Conservation (phyloP, 495 filamentous ascomycete genomes). For the Letharia columbiana region DNA sequence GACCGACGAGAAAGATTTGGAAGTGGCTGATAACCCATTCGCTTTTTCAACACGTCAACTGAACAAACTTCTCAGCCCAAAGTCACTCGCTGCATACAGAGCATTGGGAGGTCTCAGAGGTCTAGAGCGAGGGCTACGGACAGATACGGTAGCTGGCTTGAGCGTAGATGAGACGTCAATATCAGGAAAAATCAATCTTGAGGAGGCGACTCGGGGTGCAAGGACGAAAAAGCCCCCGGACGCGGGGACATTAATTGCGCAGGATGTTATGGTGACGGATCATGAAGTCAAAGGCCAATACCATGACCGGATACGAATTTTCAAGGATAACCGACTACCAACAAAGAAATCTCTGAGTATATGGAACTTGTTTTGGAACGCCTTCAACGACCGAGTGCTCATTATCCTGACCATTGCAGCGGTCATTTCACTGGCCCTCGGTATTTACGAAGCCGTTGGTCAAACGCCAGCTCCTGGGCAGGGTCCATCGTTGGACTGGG, state of each 20-base stretch:
- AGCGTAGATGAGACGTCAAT: constrained; percentile 57
- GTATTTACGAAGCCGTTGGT: constrained; percentile 55
- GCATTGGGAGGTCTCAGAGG: constrained; percentile 60
- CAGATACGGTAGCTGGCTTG: constrained; percentile 54
- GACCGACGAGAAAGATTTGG: constrained; percentile 54
- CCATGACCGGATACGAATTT: constrained; percentile 61
- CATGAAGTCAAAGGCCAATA: constrained; percentile 35
- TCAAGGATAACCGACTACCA: constrained; percentile 64
- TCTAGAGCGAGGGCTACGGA: constrained; percentile 59
- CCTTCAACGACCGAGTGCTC: constrained; percentile 80
- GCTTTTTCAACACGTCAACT: constrained; percentile 63
- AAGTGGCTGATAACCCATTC: constrained; percentile 59
- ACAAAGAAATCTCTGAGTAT: constrained; percentile 65
- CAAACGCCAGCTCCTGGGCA: constrained; percentile 30
- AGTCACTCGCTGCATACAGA: constrained; percentile 61
- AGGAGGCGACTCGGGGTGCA: constrained; percentile 41
- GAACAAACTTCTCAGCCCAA: constrained; percentile 68
- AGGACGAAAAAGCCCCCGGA: constrained; percentile 18
- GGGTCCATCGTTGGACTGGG: constrained; percentile 57
- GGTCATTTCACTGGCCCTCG: constrained; percentile 60
- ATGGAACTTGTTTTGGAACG: constrained; percentile 70
- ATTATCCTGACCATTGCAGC: constrained; percentile 68
- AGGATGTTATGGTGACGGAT: constrained; percentile 20
- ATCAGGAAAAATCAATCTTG: constrained; percentile 49
- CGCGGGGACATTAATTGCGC: constrained; percentile 10